Evolutionary conservation across 768 basidiomycete species (phyloP), one percentile per base, ranked within the genome.

Genomic region (Tylopilus cervinicoccineus): DNA sequence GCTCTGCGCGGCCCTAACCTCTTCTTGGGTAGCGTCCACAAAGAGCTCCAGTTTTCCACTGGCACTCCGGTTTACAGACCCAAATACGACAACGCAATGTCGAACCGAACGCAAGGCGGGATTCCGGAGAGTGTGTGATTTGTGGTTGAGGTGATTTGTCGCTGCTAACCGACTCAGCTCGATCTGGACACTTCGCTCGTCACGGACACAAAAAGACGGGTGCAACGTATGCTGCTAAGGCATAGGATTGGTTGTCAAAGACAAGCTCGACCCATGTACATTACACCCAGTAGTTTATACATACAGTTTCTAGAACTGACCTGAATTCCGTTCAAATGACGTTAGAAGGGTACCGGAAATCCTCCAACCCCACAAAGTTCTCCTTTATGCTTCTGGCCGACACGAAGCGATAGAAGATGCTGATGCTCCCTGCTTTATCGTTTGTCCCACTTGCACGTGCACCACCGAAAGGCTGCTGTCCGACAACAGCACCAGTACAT

Each of bases 391-490:
- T 92, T 63, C 96, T 78, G 43, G 89, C 83, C 47, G 84, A 84
- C 51, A 95, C 81, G 69, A 93, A 92, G 47, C 94, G 76, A 69
- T 81, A 83, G 70, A 81, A 85, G 60, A 86, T 79, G 41, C 68
- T 74, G 52, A 90, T 80, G 53, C 88, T 91, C 20, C 88, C 96
- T 1, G 94, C 93, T 72, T 98, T 99, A 70, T 98, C 96, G 74
- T 98, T 98, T 53, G 95, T 99, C 24, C 96, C 95, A 62, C 88
- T 91, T 27, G 78, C 88, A 31, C 94, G 82, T 2, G 83, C 90
- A 26, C 96, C 96, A 40, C 96, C 96, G 64, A 99, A 99, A 11
- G 96, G 95, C 70, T 99, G 94, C 67, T 97, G 94, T 9, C 93
- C 95, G 29, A 98, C 93, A 41, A 91, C 89, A n/a, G 93, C 93